Evolutionary conservation across 2,329 filamentous ascomycete genomes (phyloP), one percentile per base, ranked within the genome.

Genomic region (Alternaria burnsii): DNA sequence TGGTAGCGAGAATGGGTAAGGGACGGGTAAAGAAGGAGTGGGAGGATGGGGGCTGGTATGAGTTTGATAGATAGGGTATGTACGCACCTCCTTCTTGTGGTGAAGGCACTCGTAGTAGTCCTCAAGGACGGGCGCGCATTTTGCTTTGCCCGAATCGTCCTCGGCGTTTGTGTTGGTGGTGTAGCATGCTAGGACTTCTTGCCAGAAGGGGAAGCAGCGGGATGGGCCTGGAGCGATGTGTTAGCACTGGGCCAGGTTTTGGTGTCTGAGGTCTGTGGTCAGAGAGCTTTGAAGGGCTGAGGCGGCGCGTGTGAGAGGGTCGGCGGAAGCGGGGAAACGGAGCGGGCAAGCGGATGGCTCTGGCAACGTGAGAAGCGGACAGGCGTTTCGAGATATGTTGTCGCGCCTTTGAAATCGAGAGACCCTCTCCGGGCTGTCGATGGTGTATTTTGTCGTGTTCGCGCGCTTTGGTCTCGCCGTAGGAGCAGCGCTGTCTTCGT

Each of bases 41-140:
- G 20, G 42, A 22, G 62, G 11, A 44, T 7, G 5, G 28, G 28
- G 2, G 4, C 4, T 30, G 28, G 10, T 30, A 24, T 24, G 4
- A 6, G 24, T 7, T 0, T 24, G 6, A 2, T 24, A 24, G 24
- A 24, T 24, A 24, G 24, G 24, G 24, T 26, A 8, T 11, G 28
- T 30, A 80, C 87, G 59, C 76, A 98, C 95, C 92, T 99, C 95
- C 85, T 99, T 99, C 86, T 91, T 93, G 86, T 99, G 95, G 81
- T 99, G 95, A 77, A 99, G 83, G 82, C 96, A 99, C 84, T 99
- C 95, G 80, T 97, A 97, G 85, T 99, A 99, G 79, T 99, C 95
- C 80, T 99, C 95, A 69, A 98, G 85, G 5, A 89, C 87, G 16
- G 91, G 90, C 18, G 86, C 83, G 80, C 96, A 99, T 83, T 97